Percentiles rank a stretch among this genome's conserved stretches.
phyloP scores from a whole-genome alignment of 306 rosid genomes.

The Sophora flavescens region DNA sequence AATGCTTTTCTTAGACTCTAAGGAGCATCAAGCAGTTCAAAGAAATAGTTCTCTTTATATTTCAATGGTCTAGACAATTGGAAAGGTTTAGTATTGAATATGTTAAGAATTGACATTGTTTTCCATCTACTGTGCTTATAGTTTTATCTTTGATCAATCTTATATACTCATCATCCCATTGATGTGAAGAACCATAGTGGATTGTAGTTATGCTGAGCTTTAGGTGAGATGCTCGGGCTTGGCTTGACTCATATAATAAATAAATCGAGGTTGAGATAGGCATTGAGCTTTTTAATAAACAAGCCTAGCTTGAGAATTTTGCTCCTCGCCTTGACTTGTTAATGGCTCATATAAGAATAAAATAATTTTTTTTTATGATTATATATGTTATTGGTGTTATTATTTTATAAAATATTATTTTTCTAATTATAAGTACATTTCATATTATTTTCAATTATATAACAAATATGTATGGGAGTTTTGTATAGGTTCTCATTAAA shows the following conservation, averaged over 20 bases:
- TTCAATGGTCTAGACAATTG: conserved; percentile 10
- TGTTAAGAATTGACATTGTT: conserved; percentile 22
- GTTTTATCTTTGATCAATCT: conserved; percentile 19
- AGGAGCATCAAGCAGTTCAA: conserved; percentile 6
- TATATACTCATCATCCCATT: background rate
- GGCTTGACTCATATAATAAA: background rate
- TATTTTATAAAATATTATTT: background rate
- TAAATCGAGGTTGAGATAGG: conserved; percentile 3
- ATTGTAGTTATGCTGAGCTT: conserved; percentile 15
- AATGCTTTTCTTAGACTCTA: conserved; percentile 27
- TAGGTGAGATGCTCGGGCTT: background rate
- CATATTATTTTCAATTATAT: background rate
- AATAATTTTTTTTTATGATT: conserved; percentile 4
- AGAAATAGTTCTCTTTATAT: conserved; percentile 14
- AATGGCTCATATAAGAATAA: conserved; percentile 2
- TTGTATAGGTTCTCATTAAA: conserved; percentile 5
- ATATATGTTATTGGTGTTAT: background rate
- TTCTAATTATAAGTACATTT: background rate
- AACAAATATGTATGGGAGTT: background rate
- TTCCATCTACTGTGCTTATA: background rate
- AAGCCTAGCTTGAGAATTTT: background rate
- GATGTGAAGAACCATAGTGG: conserved; percentile 6
- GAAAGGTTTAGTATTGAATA: conserved; percentile 16
- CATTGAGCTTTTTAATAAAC: background rate
- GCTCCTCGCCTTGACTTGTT: conserved; percentile 4